Base-by-base conservation (phyloP, 495 filamentous ascomycete genomes). In the Penicillium lagena region DNA sequence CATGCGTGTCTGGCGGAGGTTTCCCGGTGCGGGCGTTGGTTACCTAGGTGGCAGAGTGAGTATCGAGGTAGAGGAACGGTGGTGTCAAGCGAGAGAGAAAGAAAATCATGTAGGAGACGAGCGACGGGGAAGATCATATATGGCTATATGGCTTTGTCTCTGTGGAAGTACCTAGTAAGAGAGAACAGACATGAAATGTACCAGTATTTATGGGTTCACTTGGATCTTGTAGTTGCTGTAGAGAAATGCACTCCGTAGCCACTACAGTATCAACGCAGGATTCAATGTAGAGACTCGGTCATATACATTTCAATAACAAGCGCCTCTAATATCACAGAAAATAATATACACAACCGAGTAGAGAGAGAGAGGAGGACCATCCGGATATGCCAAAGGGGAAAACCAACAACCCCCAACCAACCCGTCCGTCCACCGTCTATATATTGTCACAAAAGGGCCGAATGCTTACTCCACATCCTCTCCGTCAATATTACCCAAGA, bases 401-500 rank as follows among this genome's bases (percentile, higher is more conserved):
- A n/a, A 34, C 56, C 44, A 51, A 40, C 45, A 39, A 39, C 39
- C 51, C 37, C 45, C 45, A 38, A 42, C 49, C 52, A 33, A 42
- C 51, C 45, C 22, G 22, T 22, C 22, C 4, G 22, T 22, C 2
- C 22, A 22, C 22, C 2, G 22, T 22, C 22, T 22, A 22, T 22
- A 22, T 22, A 22, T 22, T 22, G 22, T 22, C 22, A 22, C 22
- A 22, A 22, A 22, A 22, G 22, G 22, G 22, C 42, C 32, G 14
- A 34, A 34, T 34, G 32, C 37, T 52, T 52, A 67, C 35, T 57
- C 52, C 40, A 35, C 52, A 43, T 66, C 51, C 50, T 71, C 67
- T 12, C 46, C 57, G 42, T 72, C 67, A 14, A 70, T 29, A 40
- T 71, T 70, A 13, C 62, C 67, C 12, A 65, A 12, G 37, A 73